Evolutionary conservation across 202 grass and related monocot species (phyloP), one percentile per base, ranked within the genome.

Genomic region (Bolboschoenoplectus hybrid): DNA sequence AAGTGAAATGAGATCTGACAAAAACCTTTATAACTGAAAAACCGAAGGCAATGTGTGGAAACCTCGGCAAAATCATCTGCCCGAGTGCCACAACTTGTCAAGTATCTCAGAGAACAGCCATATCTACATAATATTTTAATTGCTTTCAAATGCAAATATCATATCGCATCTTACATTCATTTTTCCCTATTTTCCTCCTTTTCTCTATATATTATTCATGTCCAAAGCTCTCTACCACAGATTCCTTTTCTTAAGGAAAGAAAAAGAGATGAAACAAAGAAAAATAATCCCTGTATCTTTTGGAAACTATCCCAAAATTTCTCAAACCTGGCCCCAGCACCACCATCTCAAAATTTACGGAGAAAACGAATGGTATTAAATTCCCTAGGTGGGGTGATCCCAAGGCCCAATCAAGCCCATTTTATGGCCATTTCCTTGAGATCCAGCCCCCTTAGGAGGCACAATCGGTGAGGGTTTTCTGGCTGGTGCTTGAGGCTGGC

Each of bases 381-480:
- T 78, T 85, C 60, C 62, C 76, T 85, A 94, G 84, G 85, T 88
- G 32, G 83, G 91, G 82, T 88, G 91, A 74, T 89, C 95, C 96
- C 93, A 98, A 68, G 82, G 82, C 50, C 80, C 69, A 34, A 80
- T n/a, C 1, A 40, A 49, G 9, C 80, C 85, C 40, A 87, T 94
- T 80, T 76, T 86, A 86, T 91, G 97, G 19, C 82, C 93, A 46
- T 93, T 94, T 63, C 92, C 93, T 58, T 89, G 85, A 67, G 66
- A 80, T 82, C 90, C 88, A 34, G 81, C 86, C 77, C 93, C 86
- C 41, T 95, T 92, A 63, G 90, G 96, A 73, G 89, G 96, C 80
- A 92, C 87, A 60, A 93, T 83, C 10, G 93, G 91, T 19, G 93
- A 88, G 1, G 93, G 91, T 45, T 74, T 56, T 11, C 91, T 82